phyloP scores from a whole-genome alignment of 192 early-diverging fungal genomes.

The Helicostylum pulchrum region DNA sequence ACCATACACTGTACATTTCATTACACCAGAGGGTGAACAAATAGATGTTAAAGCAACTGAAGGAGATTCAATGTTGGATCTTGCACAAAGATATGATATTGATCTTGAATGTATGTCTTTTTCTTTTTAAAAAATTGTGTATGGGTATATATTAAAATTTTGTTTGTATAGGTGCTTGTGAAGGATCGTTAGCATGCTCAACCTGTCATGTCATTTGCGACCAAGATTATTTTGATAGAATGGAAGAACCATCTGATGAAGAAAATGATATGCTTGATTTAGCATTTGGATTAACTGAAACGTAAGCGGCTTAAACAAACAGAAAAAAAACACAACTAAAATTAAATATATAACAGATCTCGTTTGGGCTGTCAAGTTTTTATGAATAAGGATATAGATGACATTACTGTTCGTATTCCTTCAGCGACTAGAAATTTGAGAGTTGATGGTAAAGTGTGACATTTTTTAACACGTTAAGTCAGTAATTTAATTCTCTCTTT shows the following conservation, averaged over 20 bases:
- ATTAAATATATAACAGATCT: constrained; percentile 51
- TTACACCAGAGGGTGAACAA: constrained; percentile 78
- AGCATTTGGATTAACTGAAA: constrained; percentile 94
- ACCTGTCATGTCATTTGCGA: constrained; percentile 94
- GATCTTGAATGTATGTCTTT: constrained; percentile 86
- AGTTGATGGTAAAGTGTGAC: constrained; percentile 56
- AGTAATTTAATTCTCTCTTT: background rate
- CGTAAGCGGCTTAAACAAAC: constrained; percentile 48
- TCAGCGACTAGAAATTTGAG: constrained; percentile 90
- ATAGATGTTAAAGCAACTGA: constrained; percentile 74
- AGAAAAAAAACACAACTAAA: background rate
- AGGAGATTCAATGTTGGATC: constrained; percentile 86
- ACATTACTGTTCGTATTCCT: constrained; percentile 83
- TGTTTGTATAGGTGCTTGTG: constrained; percentile 78
- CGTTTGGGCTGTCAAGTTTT: constrained; percentile 91
- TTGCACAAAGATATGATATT: constrained; percentile 87
- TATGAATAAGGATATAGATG: constrained; percentile 84
- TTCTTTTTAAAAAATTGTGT: constrained; percentile 8
- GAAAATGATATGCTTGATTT: constrained; percentile 98
- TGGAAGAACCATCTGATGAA: constrained; percentile 93
- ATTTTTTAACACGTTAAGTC: background rate
- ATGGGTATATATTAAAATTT: background rate
- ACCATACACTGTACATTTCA: constrained; percentile 72
- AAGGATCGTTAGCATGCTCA: constrained; percentile 91
- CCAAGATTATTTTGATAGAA: constrained; percentile 71